Conservation (phyloP, 23 red algal genomes). For the Agarophyton chilense region DNA sequence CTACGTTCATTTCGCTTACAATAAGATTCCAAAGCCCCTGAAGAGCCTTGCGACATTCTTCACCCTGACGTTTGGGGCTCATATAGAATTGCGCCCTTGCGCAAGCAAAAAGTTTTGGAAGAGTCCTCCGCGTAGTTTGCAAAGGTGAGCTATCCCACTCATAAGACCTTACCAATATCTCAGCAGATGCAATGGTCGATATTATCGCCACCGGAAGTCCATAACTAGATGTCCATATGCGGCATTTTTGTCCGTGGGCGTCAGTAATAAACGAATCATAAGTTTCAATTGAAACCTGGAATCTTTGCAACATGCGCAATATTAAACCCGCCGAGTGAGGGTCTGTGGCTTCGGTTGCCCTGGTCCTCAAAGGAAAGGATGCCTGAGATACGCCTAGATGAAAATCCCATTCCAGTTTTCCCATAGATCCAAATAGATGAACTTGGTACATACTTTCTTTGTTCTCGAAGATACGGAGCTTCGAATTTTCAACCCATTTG, state of each 20-base stretch:
- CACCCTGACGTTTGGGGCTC: not conserved
- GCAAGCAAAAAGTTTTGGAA: not conserved
- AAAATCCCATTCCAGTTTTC: not conserved
- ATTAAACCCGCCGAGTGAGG: not conserved
- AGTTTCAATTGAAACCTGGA: not conserved
- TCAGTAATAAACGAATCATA: not conserved
- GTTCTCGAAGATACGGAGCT: not conserved
- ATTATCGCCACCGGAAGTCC: conserved; percentile 16
- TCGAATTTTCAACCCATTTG: not conserved
- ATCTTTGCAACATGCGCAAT: not conserved
- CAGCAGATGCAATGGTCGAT: conserved; percentile 41
- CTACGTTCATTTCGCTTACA: not conserved
- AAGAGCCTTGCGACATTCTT: not conserved
- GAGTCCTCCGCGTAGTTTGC: conserved; percentile 2
- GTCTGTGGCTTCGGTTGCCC: not conserved
- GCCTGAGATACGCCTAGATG: not conserved
- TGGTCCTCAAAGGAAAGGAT: not conserved
- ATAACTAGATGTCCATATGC: not conserved
- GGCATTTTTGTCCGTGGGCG: not conserved
- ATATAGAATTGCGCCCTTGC: conserved; percentile 5
- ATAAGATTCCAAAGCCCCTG: conserved; percentile 25
- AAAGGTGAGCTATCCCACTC: not conserved
- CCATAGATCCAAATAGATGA: not conserved
- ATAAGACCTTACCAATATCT: conserved; percentile 19
- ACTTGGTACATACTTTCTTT: not conserved